Conservation (phyloP, 805 yeast species). For the Wickerhamiella spandovensis region DNA sequence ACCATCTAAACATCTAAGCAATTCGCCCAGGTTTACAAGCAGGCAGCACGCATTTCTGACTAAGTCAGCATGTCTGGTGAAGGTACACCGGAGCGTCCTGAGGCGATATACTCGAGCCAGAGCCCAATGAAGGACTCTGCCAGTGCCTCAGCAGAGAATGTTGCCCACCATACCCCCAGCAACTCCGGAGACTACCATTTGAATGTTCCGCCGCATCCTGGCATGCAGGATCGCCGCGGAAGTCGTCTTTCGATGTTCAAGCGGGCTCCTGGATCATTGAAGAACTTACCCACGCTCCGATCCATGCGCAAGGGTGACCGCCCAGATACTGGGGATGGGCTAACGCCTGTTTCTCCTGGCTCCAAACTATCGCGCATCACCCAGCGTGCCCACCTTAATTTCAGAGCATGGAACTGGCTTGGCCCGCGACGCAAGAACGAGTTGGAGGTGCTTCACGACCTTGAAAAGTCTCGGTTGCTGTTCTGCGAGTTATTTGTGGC, state of each 20-base stretch:
- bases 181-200: background rate
- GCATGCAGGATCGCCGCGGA: background rate
- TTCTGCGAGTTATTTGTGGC: slow-evolving; percentile 47
- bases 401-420: slow-evolving; percentile 12
- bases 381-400: slow-evolving; percentile 14
- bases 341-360: background rate
- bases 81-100: background rate
- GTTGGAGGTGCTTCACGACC: slow-evolving; percentile 12
- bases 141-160: background rate
- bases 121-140: background rate
- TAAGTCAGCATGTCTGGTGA: background rate
- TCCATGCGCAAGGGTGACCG: background rate
- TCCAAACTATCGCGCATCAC: slow-evolving; percentile 7
- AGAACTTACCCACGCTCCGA: background rate
- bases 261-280: background rate
- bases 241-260: background rate
- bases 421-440: slow-evolving; percentile 10
- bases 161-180: background rate
- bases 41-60: background rate
- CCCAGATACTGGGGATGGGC: background rate
- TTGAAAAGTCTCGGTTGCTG: slow-evolving; percentile 13
- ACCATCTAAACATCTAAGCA: background rate
- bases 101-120: background rate
- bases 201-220: background rate
- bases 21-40: background rate